Conservation (phyloP, 371 early-diverging fungal species). For the Circinella umbellata region DNA sequence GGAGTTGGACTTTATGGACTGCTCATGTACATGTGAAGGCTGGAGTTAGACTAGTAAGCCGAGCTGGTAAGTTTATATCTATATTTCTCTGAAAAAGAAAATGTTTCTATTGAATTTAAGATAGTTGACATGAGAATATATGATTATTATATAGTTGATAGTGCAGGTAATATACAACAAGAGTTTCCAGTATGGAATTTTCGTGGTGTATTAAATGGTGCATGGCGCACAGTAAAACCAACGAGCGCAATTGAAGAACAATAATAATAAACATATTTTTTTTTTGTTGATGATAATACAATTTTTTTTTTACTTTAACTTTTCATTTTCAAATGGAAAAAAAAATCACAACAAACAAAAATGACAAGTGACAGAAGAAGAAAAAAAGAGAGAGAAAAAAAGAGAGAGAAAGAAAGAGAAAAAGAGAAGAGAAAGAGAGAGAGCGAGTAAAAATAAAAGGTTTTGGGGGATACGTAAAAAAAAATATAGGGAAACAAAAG, state of each 20-base stretch:
- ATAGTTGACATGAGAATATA: no score
- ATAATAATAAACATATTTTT: neutral
- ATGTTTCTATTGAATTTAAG: no score
- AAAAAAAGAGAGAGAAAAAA: neutral
- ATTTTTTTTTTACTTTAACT: slow-evolving; percentile 2
- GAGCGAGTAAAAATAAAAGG: neutral
- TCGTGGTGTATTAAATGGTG: slow-evolving; percentile 85
- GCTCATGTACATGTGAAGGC: slow-evolving; percentile 41
- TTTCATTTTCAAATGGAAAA: neutral
- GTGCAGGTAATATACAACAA: slow-evolving; percentile 80
- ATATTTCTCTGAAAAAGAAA: no score
- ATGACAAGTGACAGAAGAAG: neutral
- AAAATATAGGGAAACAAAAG: no score
- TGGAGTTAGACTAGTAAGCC: slow-evolving; percentile 56
- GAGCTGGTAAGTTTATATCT: slow-evolving; percentile 64
- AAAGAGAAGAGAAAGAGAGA: neutral
- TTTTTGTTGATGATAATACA: slow-evolving; percentile 9
- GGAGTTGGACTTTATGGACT: slow-evolving; percentile 86
- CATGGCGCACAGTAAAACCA: slow-evolving; percentile 47
- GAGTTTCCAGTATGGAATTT: slow-evolving; percentile 82
- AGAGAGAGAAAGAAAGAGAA: neutral
- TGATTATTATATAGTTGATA: slow-evolving; percentile 55
- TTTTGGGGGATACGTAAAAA: no score
- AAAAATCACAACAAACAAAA: neutral
- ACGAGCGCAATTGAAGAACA: neutral